phyloP scores from a whole-genome alignment of 1,284 basidiomycete genomes.

The Tremellales sp. region DNA sequence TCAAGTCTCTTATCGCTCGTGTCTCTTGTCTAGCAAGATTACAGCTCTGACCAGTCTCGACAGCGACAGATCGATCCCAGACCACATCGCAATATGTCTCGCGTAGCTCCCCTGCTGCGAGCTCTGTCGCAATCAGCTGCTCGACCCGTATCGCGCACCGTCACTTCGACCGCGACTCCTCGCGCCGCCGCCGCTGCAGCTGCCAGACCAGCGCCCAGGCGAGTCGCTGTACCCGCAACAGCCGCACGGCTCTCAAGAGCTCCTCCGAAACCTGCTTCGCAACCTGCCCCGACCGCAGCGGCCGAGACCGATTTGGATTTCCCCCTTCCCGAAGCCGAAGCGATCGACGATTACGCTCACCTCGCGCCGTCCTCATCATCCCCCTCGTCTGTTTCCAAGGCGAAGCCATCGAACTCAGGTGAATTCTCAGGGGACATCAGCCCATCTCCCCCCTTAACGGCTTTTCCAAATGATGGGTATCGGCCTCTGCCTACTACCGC shows the following conservation, averaged over 20 bases:
- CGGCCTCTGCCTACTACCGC: slow-evolving; percentile 1
- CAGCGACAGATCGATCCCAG: too few relatives aligned
- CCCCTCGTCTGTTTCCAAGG: too few relatives aligned
- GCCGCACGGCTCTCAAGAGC: neutral
- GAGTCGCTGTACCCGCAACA: neutral
- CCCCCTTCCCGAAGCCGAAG: neutral
- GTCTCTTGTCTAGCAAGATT: too few relatives aligned
- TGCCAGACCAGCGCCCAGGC: neutral
- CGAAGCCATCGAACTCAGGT: too few relatives aligned
- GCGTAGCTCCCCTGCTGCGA: neutral
- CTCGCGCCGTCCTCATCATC: neutral
- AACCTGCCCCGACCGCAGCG: neutral
- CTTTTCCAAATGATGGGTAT: neutral
- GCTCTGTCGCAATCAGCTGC: neutral
- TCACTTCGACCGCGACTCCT: neutral
- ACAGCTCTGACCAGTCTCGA: too few relatives aligned
- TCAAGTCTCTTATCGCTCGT: too few relatives aligned
- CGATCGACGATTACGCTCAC: neutral
- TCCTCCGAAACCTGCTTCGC: neutral
- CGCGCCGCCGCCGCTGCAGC: neutral
- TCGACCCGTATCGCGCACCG: too few relatives aligned
- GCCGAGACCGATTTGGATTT: neutral
- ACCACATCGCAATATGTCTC: too few relatives aligned
- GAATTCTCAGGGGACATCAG: too few relatives aligned
- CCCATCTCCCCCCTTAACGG: slow-evolving; percentile 4